Evolutionary conservation across 2,329 filamentous ascomycete species (phyloP).

Genomic region (Penicillium sumatraense): DNA sequence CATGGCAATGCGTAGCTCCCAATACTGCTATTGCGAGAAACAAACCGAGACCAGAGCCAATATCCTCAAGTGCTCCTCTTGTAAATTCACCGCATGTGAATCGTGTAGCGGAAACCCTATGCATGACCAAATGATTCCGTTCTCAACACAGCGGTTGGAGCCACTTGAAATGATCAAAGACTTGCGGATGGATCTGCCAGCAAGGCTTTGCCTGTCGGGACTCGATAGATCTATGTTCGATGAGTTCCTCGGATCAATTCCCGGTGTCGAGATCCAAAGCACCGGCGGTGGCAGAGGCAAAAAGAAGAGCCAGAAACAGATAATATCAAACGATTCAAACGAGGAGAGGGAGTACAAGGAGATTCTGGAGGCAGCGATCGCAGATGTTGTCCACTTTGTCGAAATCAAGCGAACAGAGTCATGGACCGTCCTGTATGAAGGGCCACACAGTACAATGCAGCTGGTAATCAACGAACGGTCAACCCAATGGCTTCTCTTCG

Average conservation of each 20-base stretch:
- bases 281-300: background rate
- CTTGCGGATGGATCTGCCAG: background rate
- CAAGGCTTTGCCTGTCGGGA: background rate
- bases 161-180: background rate
- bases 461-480: background rate
- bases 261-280: background rate
- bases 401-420: background rate
- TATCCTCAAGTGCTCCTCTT: background rate
- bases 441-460: background rate
- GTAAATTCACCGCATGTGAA: background rate
- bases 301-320: background rate
- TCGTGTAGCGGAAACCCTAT: background rate
- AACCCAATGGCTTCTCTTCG: conserved; percentile 55
- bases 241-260: background rate
- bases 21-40: background rate
- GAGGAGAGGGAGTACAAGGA: too few species aligned
- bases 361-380: background rate
- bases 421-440: background rate
- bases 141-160: background rate
- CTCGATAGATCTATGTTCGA: background rate
- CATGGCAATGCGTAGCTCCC: background rate
- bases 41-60: background rate
- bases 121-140: background rate
- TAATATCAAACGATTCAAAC: too few species aligned
- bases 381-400: background rate